Evolutionary conservation across 345 rosid genomes (phyloP).

Genomic region (Anastatica hierochuntica): DNA sequence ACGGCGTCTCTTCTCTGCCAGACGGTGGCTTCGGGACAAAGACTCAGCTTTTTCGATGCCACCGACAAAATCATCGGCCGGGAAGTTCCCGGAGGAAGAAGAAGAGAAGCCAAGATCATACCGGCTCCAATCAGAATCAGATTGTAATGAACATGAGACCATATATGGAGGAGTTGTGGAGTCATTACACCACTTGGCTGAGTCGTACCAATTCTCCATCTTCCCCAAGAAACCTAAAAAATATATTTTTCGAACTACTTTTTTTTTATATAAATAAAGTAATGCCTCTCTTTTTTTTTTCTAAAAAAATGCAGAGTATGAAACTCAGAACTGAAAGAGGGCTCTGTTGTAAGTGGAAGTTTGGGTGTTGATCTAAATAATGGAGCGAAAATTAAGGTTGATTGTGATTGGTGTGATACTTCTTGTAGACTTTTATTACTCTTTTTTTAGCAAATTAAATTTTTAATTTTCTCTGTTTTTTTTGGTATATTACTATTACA

Average conservation of each 20-base stretch:
- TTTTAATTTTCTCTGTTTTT: too few relatives aligned
- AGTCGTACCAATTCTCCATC: conserved; percentile 23
- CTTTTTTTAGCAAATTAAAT: too few relatives aligned
- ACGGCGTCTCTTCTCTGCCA: conserved; percentile 85
- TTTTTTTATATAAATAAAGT: too few relatives aligned
- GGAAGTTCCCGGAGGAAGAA: too few relatives aligned
- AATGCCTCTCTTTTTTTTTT: too few relatives aligned
- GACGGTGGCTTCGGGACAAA: conserved; percentile 42
- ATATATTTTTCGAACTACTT: too few relatives aligned
- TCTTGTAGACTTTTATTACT: conserved; percentile 20
- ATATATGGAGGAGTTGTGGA: conserved; percentile 9
- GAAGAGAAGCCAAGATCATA: conserved; percentile 19
- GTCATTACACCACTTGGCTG: conserved; percentile 21
- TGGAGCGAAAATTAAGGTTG: conserved; percentile 21
- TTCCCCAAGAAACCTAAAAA: too few relatives aligned
- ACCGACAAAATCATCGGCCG: conserved; percentile 19
- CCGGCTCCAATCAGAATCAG: conserved; percentile 7
- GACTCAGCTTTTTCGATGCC: conserved; percentile 22
- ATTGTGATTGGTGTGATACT: conserved; percentile 27
- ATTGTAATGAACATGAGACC: conserved; percentile 21
- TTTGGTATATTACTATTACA: too few relatives aligned
- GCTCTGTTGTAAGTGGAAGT: conserved; percentile 10
- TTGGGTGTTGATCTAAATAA: conserved; percentile 19
- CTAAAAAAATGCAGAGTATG: too few relatives aligned
- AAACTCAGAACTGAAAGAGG: conserved; percentile 15